Base-by-base conservation (phyloP, 495 filamentous ascomycete species). In the Penicillium maclennaniae region DNA sequence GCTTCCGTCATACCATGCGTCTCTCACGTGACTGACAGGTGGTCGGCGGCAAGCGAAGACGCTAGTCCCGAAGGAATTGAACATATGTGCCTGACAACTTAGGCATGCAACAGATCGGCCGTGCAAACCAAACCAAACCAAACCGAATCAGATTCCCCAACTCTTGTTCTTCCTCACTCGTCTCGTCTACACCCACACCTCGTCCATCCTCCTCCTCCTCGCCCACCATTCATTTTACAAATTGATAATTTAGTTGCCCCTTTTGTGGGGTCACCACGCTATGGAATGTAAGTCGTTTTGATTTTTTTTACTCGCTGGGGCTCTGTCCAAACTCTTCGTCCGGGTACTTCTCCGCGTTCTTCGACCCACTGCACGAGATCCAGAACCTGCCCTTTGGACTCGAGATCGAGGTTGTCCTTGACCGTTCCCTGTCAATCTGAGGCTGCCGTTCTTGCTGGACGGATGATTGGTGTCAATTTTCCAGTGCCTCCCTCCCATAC, bases 251-350 rank as follows among this genome's bases (percentile, higher is more conserved):
- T 60, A 58, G 36, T 44, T 52, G 56, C 56, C 66, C 67, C 70
- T 67, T 43, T 63, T 58, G 62, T 57, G 74, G 74, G 74, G 74
- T 77, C 74, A 75, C 74, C 74, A 69, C 72, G 74, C 73, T 75
- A 74, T 74, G 70, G 70, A 75, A 59, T 71, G 74, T 77, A 67
- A 74, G 74, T 75, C 26, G 57, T 63, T 69, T 65, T 69, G 31
- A 59, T 64, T 69, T 66, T 69, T 55, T 67, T 67, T 50, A 54
- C 50, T 25, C 60, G 55, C 9, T 16, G 38, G 20, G 38, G 38
- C n/a, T 15, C n/a, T 16, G 26, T 25, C 49, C 60, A 57, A 67
- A 43, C 54, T 50, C 60, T 63, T 67, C 62, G 66, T 65, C 66
- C 68, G 69, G 60, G 69, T 73, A 72, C 71, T 70, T 74, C 70